Evolutionary conservation across 2,329 filamentous ascomycete species (phyloP).

Genomic region (Colletotrichum echinochloae): DNA sequence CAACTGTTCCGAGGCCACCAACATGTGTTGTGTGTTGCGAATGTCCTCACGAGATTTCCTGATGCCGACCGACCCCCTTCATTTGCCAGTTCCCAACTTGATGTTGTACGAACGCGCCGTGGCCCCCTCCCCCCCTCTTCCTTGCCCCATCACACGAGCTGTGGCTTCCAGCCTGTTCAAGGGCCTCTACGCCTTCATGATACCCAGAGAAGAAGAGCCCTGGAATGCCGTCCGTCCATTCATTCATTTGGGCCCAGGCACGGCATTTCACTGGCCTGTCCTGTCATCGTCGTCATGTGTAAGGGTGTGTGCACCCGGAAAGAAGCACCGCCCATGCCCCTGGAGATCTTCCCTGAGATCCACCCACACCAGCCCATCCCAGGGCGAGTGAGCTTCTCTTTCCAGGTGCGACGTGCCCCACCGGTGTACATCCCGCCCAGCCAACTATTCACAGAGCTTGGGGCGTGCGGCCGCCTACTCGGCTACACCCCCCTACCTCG

Average conservation of each 20-base stretch:
- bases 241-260: neutral
- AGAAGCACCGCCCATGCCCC: slow-evolving; percentile 3
- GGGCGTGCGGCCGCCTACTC: slow-evolving; percentile 8
- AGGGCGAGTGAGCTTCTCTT: neutral
- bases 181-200: neutral
- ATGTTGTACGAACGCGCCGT: neutral
- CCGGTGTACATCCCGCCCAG: too few relatives aligned
- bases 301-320: neutral
- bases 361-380: slow-evolving; percentile 30
- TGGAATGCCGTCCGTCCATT: neutral
- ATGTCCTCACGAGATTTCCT: neutral
- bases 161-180: neutral
- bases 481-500: neutral
- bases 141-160: neutral
- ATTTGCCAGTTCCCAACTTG: neutral
- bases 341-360: slow-evolving; percentile 38
- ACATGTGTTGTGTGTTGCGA: neutral
- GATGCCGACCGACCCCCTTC: slow-evolving; percentile 1
- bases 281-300: neutral
- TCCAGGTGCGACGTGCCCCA: neutral
- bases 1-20: neutral
- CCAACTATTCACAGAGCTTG: slow-evolving; percentile 31
- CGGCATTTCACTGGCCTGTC: neutral
- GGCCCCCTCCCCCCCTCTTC: too few relatives aligned
- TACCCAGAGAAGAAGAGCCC: neutral